Base-by-base conservation (phyloP, 352 stramenopile genomes). In the Nothophytophthora sp. region DNA sequence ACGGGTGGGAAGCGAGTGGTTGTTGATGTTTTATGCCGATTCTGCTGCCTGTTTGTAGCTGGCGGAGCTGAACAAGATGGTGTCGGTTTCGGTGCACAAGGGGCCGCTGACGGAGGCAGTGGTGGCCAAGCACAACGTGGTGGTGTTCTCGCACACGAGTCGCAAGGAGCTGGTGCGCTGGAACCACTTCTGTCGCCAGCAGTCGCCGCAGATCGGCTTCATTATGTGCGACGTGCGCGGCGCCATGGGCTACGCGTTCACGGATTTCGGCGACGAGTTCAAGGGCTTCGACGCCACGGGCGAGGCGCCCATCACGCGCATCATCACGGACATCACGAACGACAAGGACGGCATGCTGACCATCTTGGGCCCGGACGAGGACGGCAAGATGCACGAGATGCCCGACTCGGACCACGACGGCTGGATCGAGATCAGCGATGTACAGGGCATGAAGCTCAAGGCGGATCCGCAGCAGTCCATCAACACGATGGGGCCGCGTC, bases 261-360 rank as follows among this genome's bases (percentile, higher is more conserved):
- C 96, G 68, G 97, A 99, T 69, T 99, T 99, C 82, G 97, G 97
- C 7, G 68, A 96, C 19, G 74, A 88, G 13, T 99, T 99, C 73
- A 63, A 98, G 0, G 88, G 99, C 9, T 81, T 76, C 5, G 97
- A 99, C 68, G 86, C 86, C 24, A 90, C 98, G 65, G 96, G 96
- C 32, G 93, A 98, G 52, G 88, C 96, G 53, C 89, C 94, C 0
- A 73, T 94, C 12, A 97, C 74, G 15, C 97, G 82, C 54, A 92
- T 99, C 70, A 85, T 99, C 33, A 83, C 97, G 46, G 97, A 88
- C 6, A 92, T 99, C 40, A 90, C 96, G 6, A 86, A 91, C 50
- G 76, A 64, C 5, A 59, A 59, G n/a, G 77, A 75, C 11, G 76
- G 84, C 13, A 65, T 99, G 22, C 85, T 99, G 23, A 99, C 98